Conservation (phyloP, 2,329 filamentous ascomycete genomes). For the Chrysosporium keratinophilum region DNA sequence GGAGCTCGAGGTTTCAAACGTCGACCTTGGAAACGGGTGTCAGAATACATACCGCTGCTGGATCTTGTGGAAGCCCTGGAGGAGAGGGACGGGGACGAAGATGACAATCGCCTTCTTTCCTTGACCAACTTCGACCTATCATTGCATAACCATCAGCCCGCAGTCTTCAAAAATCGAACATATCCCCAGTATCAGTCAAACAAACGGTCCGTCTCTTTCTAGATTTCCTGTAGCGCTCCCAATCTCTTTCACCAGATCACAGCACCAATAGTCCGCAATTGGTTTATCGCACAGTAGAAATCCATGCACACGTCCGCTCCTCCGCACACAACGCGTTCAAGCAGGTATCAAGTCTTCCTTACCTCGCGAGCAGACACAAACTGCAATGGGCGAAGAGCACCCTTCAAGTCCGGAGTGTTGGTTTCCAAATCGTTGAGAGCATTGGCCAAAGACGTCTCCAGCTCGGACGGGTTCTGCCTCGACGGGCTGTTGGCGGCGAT, state of each 20-base stretch:
- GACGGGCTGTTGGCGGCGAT: slow-evolving; percentile 96
- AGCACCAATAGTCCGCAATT: background rate
- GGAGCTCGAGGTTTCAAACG: background rate
- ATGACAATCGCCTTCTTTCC: slow-evolving; percentile 99
- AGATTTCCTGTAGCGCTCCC: background rate
- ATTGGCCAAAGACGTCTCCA: slow-evolving; percentile 92
- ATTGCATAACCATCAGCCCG: slow-evolving; percentile 29
- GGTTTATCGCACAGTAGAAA: background rate
- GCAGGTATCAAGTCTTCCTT: slow-evolving; percentile 42
- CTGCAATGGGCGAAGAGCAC: slow-evolving; percentile 91
- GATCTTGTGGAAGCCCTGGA: slow-evolving; percentile 97
- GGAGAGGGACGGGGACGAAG: slow-evolving; percentile 99
- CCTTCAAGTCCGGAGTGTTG: slow-evolving; percentile 97
- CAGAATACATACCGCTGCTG: slow-evolving; percentile 82
- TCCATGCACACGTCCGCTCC: background rate
- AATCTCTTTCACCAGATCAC: background rate
- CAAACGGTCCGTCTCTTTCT: background rate
- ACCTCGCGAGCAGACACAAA: slow-evolving; percentile 99
- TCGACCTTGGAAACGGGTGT: background rate
- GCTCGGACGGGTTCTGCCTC: slow-evolving; percentile 89
- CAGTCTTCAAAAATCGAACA: slow-evolving; percentile 15
- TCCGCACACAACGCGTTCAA: background rate
- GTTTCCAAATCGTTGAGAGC: slow-evolving; percentile 98
- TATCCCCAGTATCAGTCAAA: slow-evolving; percentile 9
- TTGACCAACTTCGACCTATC: slow-evolving; percentile 98